phyloP scores from a whole-genome alignment of 1,284 basidiomycete species.

The Trametes pubescens region DNA sequence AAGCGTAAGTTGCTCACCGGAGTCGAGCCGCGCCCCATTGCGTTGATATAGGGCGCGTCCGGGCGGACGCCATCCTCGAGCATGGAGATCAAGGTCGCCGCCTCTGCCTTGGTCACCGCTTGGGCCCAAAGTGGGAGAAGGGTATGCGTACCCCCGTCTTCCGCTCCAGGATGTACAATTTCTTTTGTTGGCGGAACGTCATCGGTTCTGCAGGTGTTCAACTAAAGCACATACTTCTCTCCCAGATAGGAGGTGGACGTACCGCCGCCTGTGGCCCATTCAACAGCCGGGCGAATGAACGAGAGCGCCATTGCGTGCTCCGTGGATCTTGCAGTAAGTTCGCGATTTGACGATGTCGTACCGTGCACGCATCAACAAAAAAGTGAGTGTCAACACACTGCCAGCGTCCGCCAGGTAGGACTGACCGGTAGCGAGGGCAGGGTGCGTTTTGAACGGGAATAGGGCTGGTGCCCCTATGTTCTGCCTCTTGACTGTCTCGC shows the following conservation, averaged over 20 bases:
- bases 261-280: conserved; percentile 4
- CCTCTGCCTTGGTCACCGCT: conserved; percentile 5
- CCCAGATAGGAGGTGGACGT: neutral
- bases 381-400: too few species aligned
- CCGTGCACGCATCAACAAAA: too few species aligned
- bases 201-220: neutral
- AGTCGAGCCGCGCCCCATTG: neutral
- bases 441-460: too few species aligned
- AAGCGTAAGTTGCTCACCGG: neutral
- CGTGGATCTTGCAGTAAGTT: too few species aligned
- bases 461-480: too few species aligned
- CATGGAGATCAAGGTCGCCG: neutral
- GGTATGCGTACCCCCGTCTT: neutral
- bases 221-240: too few species aligned
- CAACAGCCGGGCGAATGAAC: neutral
- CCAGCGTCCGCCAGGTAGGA: too few species aligned
- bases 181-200: neutral
- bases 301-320: neutral
- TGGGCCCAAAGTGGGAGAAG: neutral
- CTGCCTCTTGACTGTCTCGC: too few species aligned
- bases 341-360: too few species aligned
- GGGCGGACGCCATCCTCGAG: neutral
- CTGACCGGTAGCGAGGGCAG: too few species aligned
- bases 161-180: neutral
- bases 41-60: neutral